A percentile compares a stretch with the other conserved stretches of the same genome.
These are phyloP conservation scores for Globisporangium mamillatum DNA, from an alignment of 352 stramenopile species.

Conservation along the genomic window DNA sequence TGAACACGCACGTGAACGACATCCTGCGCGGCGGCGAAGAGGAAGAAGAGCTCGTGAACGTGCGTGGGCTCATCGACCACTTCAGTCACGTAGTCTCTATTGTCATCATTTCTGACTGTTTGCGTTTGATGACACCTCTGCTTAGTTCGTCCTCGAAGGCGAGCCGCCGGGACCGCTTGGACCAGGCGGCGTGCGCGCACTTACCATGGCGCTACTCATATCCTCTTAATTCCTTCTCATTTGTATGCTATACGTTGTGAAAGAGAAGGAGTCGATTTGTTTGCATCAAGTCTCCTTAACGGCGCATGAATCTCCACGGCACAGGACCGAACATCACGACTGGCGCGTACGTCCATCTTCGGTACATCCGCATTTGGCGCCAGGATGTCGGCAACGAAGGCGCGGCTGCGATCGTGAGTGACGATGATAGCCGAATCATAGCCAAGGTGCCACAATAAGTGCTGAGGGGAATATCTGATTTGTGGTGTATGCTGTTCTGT, in stretches of 20 bases:
- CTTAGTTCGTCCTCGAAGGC: conserved; percentile 74
- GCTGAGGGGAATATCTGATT: not conserved
- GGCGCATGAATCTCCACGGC: conserved; percentile 33
- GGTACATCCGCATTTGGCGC: conserved; percentile 81
- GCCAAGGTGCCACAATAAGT: not conserved
- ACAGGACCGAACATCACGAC: conserved; percentile 58
- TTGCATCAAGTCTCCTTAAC: conserved; percentile 41
- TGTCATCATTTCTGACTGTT: not conserved
- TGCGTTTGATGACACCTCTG: not conserved
- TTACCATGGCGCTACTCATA: conserved; percentile 80
- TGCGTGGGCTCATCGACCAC: conserved; percentile 11
- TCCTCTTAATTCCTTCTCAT: conserved; percentile 30
- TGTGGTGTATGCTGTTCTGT: no score
- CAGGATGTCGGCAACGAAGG: conserved; percentile 78
- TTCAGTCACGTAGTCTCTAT: not conserved
- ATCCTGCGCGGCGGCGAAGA: conserved; percentile 65
- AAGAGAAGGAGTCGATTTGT: not conserved
- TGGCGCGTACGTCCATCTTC: conserved; percentile 61
- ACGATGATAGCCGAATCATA: not conserved
- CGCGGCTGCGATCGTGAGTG: conserved; percentile 56
- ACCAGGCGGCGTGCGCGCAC: conserved; percentile 56
- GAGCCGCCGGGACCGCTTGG: conserved; percentile 59
- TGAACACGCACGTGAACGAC: conserved; percentile 70
- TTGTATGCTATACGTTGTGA: not conserved
- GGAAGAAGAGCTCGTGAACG: conserved; percentile 67